Conservation (phyloP, 2,329 filamentous ascomycete species). For the Nemania sp. region DNA sequence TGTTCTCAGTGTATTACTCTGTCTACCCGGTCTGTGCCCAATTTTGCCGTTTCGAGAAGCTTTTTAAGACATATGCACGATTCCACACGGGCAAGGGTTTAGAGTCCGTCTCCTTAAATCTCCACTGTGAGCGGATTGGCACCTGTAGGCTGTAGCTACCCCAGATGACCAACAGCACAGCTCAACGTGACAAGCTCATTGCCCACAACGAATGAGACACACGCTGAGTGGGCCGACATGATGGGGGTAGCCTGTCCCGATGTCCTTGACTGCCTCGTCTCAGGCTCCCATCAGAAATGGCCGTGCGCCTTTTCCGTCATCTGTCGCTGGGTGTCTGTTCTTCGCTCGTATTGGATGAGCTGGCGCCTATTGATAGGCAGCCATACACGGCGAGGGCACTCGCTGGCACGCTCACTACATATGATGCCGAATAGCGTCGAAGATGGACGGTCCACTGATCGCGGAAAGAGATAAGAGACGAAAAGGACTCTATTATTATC, state of each 20-base stretch:
- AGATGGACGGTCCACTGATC: slow-evolving; percentile 8
- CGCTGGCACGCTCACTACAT: background rate
- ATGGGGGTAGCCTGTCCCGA: slow-evolving; percentile 4
- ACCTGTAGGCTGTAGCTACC: background rate
- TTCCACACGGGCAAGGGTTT: background rate
- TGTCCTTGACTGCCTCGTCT: slow-evolving; percentile 6
- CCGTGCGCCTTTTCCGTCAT: background rate
- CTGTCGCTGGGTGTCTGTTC: background rate
- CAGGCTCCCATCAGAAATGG: slow-evolving; percentile 16
- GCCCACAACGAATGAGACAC: slow-evolving; percentile 1
- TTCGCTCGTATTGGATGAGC: slow-evolving; percentile 6
- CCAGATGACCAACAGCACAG: slow-evolving; percentile 10
- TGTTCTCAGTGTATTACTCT: too few species aligned
- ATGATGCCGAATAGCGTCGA: background rate
- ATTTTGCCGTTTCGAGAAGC: background rate
- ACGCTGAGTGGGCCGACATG: slow-evolving; percentile 3
- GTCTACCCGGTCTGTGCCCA: too few species aligned
- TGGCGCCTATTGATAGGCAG: slow-evolving; percentile 6
- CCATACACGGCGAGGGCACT: background rate
- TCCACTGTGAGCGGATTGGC: too few species aligned
- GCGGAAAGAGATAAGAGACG: slow-evolving; percentile 7
- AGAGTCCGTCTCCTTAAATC: background rate
- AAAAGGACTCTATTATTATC: too few species aligned
- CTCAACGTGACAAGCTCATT: slow-evolving; percentile 2
- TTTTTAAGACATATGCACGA: slow-evolving; percentile 1